Evolutionary conservation across 2,329 filamentous ascomycete species (phyloP), one percentile per base, ranked within the genome.

Genomic region (Fusarium musae): DNA sequence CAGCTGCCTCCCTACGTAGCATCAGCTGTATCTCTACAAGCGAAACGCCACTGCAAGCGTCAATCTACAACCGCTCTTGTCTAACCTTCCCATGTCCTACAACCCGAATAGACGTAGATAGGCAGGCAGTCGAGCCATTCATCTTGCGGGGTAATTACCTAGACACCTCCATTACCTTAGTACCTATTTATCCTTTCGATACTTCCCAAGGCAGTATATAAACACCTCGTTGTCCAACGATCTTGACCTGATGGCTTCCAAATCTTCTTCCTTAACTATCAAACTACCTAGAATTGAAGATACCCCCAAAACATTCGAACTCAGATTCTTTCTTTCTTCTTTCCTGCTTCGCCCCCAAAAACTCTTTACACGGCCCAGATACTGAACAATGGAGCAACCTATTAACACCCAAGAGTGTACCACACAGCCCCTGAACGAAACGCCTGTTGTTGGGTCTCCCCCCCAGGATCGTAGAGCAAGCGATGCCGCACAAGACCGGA

Each of bases 401-500:
- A 70, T 78, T 53, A 75, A 77, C 36, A 72, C 75, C 36, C 73
- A 74, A 58, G 75, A 77, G 47, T 66, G 66, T n/a, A 66, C 70
- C n/a, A 70, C 76, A 19, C 70, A 77, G 42, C 75, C 78, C 34
- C 63, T 80, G 70, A 78, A 79, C 69, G 79, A 80, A 66, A 80
- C 82, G 17, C 78, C 80, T 43, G 72, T 78, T 23, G 60, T 69
- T 12, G 73, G 69, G 9, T 75, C 60, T 23, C 61, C 71, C 42
- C 63, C 71, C 6, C 67, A 74, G 59, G 71, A 74, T 40, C 71
- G 71, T 26, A 54, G 71, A 56, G 59, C 63, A 52, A 74, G 72
- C 66, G 66, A 80, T 77, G 73, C 75, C 10, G 64, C 52, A 12
- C 36, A 81, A 60, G 82, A 80, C 66, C 79, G 78, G 66, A 80